These are phyloP conservation scores for Loxodes magnus DNA, from an alignment of 73 alveolate genomes.

Conservation along the genomic window DNA sequence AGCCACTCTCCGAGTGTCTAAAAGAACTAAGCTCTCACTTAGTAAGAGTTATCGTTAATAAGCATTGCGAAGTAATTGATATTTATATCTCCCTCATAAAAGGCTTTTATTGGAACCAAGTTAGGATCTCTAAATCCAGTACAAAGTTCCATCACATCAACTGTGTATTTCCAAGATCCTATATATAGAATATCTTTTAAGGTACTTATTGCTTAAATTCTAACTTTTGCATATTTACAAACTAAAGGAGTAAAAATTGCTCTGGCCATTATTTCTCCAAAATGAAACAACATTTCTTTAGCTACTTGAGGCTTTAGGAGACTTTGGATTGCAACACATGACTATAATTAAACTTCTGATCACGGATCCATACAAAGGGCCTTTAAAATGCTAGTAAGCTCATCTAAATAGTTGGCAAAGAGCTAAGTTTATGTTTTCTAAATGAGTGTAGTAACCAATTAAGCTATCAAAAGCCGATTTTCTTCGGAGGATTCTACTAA, in stretches of 20 bases:
- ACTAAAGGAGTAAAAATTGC: slow-evolving; percentile 61
- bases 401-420: slow-evolving; percentile 64
- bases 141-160: slow-evolving; percentile 66
- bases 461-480: slow-evolving; percentile 56
- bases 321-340: slow-evolving; percentile 57
- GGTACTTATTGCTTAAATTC: slow-evolving; percentile 80
- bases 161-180: slow-evolving; percentile 67
- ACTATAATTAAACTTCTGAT: slow-evolving; percentile 64
- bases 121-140: slow-evolving; percentile 97
- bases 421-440: slow-evolving; percentile 47
- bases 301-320: slow-evolving; percentile 40
- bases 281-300: slow-evolving; percentile 59
- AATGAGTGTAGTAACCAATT: slow-evolving; percentile 48
- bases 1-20: slow-evolving; percentile 82
- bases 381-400: slow-evolving; percentile 45
- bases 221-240: slow-evolving; percentile 77
- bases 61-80: slow-evolving; percentile 90
- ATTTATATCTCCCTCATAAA: slow-evolving; percentile 83
- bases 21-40: slow-evolving; percentile 75
- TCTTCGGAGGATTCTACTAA: slow-evolving; percentile 73
- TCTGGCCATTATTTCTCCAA: slow-evolving; percentile 62
- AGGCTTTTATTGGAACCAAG: slow-evolving; percentile 92
- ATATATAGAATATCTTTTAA: slow-evolving; percentile 62
- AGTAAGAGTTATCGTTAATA: slow-evolving; percentile 73
- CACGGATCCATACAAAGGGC: slow-evolving; percentile 88